Percentiles rank a stretch among this genome's conserved stretches.
phyloP scores from a whole-genome alignment of 2,329 filamentous ascomycete species.

The Colletotrichum filicis region DNA sequence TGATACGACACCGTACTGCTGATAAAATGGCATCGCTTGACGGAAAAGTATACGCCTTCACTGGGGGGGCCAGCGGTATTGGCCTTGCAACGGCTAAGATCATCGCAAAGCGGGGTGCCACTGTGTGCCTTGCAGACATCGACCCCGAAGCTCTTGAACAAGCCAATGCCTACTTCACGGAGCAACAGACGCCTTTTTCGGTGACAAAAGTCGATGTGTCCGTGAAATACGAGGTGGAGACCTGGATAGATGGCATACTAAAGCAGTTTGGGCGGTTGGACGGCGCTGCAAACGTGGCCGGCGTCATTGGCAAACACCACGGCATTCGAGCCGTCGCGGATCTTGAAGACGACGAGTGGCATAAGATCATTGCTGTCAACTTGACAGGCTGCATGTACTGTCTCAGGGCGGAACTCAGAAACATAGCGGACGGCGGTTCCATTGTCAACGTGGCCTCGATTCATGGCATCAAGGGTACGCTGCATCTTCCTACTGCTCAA shows the following conservation, averaged over 20 bases:
- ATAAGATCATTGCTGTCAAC: constrained; percentile 59
- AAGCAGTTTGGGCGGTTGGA: constrained; percentile 62
- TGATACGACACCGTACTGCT: not conserved
- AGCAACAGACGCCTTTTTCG: constrained; percentile 28
- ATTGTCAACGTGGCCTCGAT: constrained; percentile 69
- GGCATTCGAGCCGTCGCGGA: constrained; percentile 51
- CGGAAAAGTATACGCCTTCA: constrained; percentile 47
- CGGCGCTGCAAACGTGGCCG: constrained; percentile 66
- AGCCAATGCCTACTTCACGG: constrained; percentile 44
- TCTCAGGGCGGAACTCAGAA: constrained; percentile 55
- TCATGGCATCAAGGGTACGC: constrained; percentile 53
- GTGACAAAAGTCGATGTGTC: constrained; percentile 59
- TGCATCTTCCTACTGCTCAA: not conserved
- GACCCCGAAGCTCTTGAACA: constrained; percentile 44
- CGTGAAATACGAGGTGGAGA: constrained; percentile 58
- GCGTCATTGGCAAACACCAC: constrained; percentile 58
- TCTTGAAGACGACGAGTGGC: constrained; percentile 58
- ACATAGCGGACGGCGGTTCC: constrained; percentile 61
- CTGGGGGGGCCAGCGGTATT: constrained; percentile 50
- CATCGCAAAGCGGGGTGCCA: constrained; percentile 49
- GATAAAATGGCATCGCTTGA: constrained; percentile 41
- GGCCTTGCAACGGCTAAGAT: constrained; percentile 52
- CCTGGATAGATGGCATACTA: constrained; percentile 60
- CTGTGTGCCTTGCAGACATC: constrained; percentile 50
- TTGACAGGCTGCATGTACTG: constrained; percentile 64